A percentile compares a stretch with the other conserved stretches of the same genome.
Conservation (phyloP, 2,329 filamentous ascomycete genomes). For the Aureobasidium sp. region DNA sequence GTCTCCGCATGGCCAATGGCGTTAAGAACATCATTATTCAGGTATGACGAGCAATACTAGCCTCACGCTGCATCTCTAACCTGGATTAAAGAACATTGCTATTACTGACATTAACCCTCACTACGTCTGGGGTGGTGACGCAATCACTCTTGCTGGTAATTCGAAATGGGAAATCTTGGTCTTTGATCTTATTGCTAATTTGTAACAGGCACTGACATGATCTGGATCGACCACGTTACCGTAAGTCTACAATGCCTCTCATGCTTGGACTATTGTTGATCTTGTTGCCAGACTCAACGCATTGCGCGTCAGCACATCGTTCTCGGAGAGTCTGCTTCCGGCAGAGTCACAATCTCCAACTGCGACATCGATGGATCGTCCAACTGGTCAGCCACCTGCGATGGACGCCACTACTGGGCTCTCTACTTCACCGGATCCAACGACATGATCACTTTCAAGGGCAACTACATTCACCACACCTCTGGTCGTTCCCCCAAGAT, state of each 20-base stretch:
- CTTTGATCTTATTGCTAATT: background rate
- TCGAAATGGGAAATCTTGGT: background rate
- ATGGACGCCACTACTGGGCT: conserved; percentile 53
- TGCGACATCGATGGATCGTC: conserved; percentile 49
- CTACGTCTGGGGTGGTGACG: conserved; percentile 27
- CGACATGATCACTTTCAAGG: conserved; percentile 51
- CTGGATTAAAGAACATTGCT: conserved; percentile 23
- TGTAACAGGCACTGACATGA: background rate
- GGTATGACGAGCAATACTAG: background rate
- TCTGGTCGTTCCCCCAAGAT: conserved; percentile 51
- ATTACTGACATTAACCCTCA: conserved; percentile 26
- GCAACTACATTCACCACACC: conserved; percentile 53
- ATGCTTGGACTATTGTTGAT: conserved; percentile 22
- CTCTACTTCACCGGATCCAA: conserved; percentile 47
- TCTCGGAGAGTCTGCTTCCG: conserved; percentile 44
- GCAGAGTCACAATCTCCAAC: conserved; percentile 53
- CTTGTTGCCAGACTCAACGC: conserved; percentile 32
- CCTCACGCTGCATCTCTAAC: background rate
- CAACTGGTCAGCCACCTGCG: conserved; percentile 48
- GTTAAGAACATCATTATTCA: conserved; percentile 28
- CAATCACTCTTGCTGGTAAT: conserved; percentile 22
- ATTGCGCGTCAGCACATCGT: conserved; percentile 55
- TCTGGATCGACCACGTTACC: conserved; percentile 1
- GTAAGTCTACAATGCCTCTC: background rate
- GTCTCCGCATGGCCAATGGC: conserved; percentile 26